phyloP scores from a whole-genome alignment of 1,284 basidiomycete genomes.

The Inonotus hispidus region DNA sequence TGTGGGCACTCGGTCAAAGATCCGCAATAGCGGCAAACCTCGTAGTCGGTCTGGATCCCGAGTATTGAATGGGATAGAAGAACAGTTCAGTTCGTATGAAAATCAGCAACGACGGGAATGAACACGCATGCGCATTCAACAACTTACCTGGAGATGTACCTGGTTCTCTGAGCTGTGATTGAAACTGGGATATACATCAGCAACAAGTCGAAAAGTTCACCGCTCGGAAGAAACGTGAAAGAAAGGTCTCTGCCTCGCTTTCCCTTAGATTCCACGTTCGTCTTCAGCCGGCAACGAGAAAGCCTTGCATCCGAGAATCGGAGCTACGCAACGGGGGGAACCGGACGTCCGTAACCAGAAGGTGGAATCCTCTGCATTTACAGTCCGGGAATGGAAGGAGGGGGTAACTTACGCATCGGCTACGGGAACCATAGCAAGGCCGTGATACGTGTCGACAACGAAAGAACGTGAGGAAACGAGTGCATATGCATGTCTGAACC shows the following conservation, averaged over 20 bases:
- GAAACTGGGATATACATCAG: conserved; percentile 45
- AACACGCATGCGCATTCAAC: background rate
- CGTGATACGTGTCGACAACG: conserved; percentile 81
- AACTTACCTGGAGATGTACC: conserved; percentile 68
- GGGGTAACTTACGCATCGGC: conserved; percentile 68
- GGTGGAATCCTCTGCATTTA: background rate
- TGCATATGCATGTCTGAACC: conserved; percentile 68
- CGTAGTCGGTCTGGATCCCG: conserved; percentile 62
- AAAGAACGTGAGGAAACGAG: conserved; percentile 87
- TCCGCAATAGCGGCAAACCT: conserved; percentile 81
- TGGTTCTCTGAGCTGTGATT: conserved; percentile 76
- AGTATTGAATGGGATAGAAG: background rate
- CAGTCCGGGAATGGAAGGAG: background rate
- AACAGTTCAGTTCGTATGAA: background rate
- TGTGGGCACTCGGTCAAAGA: conserved; percentile 69
- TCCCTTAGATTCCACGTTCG: background rate
- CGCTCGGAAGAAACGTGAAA: background rate
- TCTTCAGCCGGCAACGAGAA: background rate
- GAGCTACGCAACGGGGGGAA: background rate
- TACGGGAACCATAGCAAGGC: conserved; percentile 82
- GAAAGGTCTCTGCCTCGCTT: background rate
- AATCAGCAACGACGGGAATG: background rate
- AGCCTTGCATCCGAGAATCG: background rate
- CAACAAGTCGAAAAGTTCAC: background rate
- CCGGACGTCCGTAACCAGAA: background rate